A percentile compares a stretch with the other conserved stretches of the same genome.
These are phyloP conservation scores for Dendrobium officinale DNA, from an alignment of 106 monocot genomes.

Conservation along the genomic window DNA sequence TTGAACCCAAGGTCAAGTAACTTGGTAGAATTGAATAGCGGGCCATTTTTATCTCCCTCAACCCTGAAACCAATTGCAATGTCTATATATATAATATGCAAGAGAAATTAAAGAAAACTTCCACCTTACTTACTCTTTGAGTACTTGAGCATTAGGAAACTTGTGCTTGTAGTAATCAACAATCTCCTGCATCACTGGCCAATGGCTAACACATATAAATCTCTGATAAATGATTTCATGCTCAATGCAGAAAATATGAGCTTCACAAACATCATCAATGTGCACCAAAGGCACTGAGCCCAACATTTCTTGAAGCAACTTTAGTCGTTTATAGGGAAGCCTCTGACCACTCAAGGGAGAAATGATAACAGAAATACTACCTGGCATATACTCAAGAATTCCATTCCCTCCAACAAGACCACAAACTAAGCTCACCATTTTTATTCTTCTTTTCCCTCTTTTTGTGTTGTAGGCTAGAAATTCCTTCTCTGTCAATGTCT, in stretches of 20 bases:
- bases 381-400: conserved; percentile 2
- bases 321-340: conserved; percentile 1
- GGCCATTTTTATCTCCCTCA: too few species aligned
- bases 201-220: conserved; percentile 21
- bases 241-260: conserved; percentile 40
- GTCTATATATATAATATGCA: too few species aligned
- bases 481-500: conserved; percentile 34
- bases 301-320: conserved; percentile 29
- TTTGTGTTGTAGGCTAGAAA: conserved; percentile 16
- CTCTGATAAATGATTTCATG: conserved; percentile 20
- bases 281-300: conserved; percentile 36
- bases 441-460: conserved; percentile 8
- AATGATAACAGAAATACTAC: conserved; percentile 3
- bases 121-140: conserved; percentile 23
- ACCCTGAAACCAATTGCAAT: background rate
- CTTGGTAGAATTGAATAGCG: background rate
- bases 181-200: conserved; percentile 15
- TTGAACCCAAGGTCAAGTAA: background rate
- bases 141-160: conserved; percentile 15
- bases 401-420: conserved; percentile 39
- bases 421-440: conserved; percentile 43
- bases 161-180: conserved; percentile 18
- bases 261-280: conserved; percentile 40
- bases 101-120: too few species aligned
- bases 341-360: conserved; percentile 18